These are phyloP conservation scores for Glomus cerebriforme DNA, from an alignment of 192 early-diverging fungal genomes.

Conservation along the genomic window DNA sequence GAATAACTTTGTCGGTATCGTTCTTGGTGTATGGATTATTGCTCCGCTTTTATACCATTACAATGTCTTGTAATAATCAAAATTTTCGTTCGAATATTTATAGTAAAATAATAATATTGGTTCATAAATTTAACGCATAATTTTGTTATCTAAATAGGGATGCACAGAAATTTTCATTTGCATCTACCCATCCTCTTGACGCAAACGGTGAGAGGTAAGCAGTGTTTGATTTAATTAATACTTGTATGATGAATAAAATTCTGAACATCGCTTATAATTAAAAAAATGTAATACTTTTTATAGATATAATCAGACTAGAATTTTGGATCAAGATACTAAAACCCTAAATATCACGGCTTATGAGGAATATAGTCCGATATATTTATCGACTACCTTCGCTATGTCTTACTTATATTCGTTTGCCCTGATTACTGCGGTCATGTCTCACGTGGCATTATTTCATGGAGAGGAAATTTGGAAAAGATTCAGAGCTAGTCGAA, in stretches of 20 bases:
- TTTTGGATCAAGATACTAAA: slow-evolving; percentile 42
- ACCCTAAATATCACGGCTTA: slow-evolving; percentile 56
- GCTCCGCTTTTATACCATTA: neutral
- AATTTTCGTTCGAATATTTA: neutral
- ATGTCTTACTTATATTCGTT: slow-evolving; percentile 60
- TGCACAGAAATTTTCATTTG: neutral
- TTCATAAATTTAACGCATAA: neutral
- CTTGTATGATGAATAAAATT: too few species aligned
- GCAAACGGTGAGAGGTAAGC: slow-evolving; percentile 15
- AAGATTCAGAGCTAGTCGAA: slow-evolving; percentile 33
- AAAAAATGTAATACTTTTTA: neutral
- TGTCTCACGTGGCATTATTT: slow-evolving; percentile 58
- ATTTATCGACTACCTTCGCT: slow-evolving; percentile 62
- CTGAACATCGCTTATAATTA: too few species aligned
- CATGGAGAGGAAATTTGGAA: slow-evolving; percentile 60
- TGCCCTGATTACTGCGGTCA: slow-evolving; percentile 55
- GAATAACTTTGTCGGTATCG: slow-evolving; percentile 66
- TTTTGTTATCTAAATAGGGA: neutral
- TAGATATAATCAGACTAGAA: slow-evolving; percentile 52
- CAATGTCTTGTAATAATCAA: slow-evolving; percentile 16
- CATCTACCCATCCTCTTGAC: neutral
- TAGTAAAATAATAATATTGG: neutral
- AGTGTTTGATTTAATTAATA: neutral
- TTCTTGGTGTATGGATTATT: slow-evolving; percentile 41
- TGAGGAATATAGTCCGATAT: slow-evolving; percentile 55